phyloP scores from a whole-genome alignment of 176 grass and related monocot genomes.

The Melocanna baccifera region DNA sequence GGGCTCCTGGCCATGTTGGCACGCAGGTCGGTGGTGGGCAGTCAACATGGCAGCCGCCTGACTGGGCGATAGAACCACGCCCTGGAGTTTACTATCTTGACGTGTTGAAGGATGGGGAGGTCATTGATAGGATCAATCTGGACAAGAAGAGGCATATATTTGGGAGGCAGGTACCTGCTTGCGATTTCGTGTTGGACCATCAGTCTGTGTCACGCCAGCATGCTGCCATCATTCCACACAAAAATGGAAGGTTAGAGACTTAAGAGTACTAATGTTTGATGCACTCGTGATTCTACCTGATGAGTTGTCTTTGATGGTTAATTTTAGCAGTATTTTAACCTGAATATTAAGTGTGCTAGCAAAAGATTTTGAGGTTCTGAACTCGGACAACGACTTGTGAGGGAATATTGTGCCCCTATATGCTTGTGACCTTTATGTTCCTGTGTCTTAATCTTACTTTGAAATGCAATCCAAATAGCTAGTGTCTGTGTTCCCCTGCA shows the following conservation, averaged over 20 bases:
- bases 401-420: background rate
- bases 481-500: background rate
- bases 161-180: slow-evolving; percentile 79
- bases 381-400: background rate
- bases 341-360: background rate
- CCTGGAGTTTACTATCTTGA: slow-evolving; percentile 86
- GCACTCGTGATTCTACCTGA: background rate
- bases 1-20: slow-evolving; percentile 4
- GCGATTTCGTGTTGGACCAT: slow-evolving; percentile 93
- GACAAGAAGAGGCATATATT: slow-evolving; percentile 91
- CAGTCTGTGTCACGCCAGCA: slow-evolving; percentile 96
- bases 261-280: background rate
- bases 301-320: background rate
- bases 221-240: slow-evolving; percentile 88
- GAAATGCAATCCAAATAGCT: background rate
- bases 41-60: slow-evolving; percentile 82
- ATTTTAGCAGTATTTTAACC: background rate
- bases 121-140: slow-evolving; percentile 80
- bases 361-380: background rate
- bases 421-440: background rate
- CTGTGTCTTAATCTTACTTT: background rate
- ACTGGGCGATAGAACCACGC: slow-evolving; percentile 81
- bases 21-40: slow-evolving; percentile 88
- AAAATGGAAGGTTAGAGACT: slow-evolving; percentile 72
- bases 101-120: slow-evolving; percentile 79